Base-by-base conservation (phyloP, 83 land plant genomes). In the Diphasiastrum complanatum region DNA sequence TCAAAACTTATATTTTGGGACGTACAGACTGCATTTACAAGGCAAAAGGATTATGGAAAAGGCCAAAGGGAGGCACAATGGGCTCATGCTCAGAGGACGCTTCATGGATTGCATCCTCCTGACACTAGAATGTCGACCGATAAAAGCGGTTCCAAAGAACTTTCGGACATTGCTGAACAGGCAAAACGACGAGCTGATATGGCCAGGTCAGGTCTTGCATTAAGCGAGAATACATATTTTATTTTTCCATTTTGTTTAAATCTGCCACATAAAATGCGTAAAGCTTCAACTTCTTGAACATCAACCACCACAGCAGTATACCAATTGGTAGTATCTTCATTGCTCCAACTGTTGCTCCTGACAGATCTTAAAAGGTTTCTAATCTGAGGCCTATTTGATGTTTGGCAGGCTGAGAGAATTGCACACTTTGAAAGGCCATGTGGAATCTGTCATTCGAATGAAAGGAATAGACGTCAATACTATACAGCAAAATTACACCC, bases 71-170 rank as follows among this genome's bases (percentile, higher is more conserved):
- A 72, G 37, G 72, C 73, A 14, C 51, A 72, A 29, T 66, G 75
- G 75, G 72, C 75, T 18, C 75, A 66, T 27, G 61, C 71, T 31
- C 72, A 72, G 43, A 25, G 75, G 31, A 52, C 64, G 16, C 58
- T 72, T 28, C 71, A 72, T 56, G 75, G 75, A 6, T 64, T 72
- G 0, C 75, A 72, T 18, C 72, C 72, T 12, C 64, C 73, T 1
- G 74, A 72, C 36, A 14, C 45, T n/a, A 56, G 34, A 8, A 12
- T 50, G 16, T 23, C 29, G 18, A 0, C 28, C 37, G 68, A 23
- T 1, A 34, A 23, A 18, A 60, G 68, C 0, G 61, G 67, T 28
- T 34, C 5, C 27, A 11, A 49, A 2, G 67, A 48, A 26, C 38
- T 33, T 1, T 28, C 36, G 1, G 67, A 47, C 20, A 72, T 47